Conservation (phyloP, 148 eudicot species). For the Spergularia marina region DNA sequence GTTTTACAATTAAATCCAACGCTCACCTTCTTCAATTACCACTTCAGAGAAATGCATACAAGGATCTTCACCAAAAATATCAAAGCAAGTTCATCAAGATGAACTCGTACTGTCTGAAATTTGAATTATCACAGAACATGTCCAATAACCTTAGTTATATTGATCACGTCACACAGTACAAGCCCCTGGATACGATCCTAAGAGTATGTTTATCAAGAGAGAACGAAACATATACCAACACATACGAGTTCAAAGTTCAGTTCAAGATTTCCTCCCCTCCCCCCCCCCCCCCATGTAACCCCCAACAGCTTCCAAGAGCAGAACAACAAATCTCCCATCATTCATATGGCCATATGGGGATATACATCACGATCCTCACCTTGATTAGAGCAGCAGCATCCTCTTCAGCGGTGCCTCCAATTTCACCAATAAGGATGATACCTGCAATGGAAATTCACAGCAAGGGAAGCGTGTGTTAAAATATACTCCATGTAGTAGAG, state of each 20-base stretch:
- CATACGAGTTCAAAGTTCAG: too few species aligned
- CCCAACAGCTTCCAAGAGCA: too few species aligned
- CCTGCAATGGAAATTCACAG: constrained; percentile 45
- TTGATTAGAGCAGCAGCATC: constrained; percentile 94
- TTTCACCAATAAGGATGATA: constrained; percentile 92
- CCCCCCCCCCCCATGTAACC: too few species aligned
- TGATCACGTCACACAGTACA: too few species aligned
- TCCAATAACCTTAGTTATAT: too few species aligned
- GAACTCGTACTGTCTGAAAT: not conserved
- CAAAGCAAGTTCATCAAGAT: not conserved
- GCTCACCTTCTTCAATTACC: not conserved
- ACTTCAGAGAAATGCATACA: not conserved
- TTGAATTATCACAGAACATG: too few species aligned
- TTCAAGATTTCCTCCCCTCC: too few species aligned
- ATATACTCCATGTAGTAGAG: too few species aligned
- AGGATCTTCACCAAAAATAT: not conserved
- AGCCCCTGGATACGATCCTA: too few species aligned
- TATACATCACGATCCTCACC: constrained; percentile 39
- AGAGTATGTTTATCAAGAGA: too few species aligned
- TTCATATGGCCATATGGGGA: not conserved
- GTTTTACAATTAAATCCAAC: not conserved
- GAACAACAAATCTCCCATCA: not conserved
- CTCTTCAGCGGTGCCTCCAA: constrained; percentile 99
- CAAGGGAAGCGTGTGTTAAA: not conserved
- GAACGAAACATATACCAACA: too few species aligned